Conservation (phyloP, 1,284 basidiomycete genomes). For the Marasmius fiardii region DNA sequence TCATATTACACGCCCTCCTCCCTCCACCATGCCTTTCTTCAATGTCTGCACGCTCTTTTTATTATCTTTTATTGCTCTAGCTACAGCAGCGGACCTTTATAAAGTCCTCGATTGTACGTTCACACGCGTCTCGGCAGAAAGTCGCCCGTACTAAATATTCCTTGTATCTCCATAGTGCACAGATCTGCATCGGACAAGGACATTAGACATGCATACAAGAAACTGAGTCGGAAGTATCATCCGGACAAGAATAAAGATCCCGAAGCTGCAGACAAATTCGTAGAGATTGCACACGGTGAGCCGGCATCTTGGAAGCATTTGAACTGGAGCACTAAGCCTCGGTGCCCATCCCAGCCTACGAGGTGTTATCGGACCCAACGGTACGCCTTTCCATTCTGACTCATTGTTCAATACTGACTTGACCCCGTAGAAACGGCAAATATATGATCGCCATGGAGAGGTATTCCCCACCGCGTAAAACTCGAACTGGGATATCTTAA, state of each 20-base stretch:
- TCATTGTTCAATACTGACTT: neutral
- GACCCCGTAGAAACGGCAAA: constrained; percentile 71
- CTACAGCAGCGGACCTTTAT: constrained; percentile 68
- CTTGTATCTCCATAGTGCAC: constrained; percentile 49
- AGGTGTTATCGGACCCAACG: constrained; percentile 80
- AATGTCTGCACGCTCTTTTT: constrained; percentile 33
- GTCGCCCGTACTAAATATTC: constrained; percentile 23
- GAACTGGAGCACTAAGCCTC: neutral
- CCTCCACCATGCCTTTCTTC: constrained; percentile 26
- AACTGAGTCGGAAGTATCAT: constrained; percentile 85
- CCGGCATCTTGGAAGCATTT: constrained; percentile 8
- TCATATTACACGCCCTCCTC: constrained; percentile 2
- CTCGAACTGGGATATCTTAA: too few relatives aligned
- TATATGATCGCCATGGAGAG: constrained; percentile 92
- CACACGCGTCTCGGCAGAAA: constrained; percentile 19
- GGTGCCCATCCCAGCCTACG: constrained; percentile 66
- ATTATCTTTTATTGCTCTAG: constrained; percentile 44
- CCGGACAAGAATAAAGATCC: constrained; percentile 92
- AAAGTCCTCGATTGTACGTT: constrained; percentile 69
- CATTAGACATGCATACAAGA: constrained; percentile 89
- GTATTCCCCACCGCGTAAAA: constrained; percentile 29
- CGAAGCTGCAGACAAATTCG: constrained; percentile 80
- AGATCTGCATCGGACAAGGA: constrained; percentile 81
- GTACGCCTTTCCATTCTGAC: constrained; percentile 36
- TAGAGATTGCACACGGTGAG: constrained; percentile 85